Evolutionary conservation across 768 basidiomycete genomes (phyloP), one percentile per base, ranked within the genome.

Genomic region (Phylloporus rhodoxanthus): DNA sequence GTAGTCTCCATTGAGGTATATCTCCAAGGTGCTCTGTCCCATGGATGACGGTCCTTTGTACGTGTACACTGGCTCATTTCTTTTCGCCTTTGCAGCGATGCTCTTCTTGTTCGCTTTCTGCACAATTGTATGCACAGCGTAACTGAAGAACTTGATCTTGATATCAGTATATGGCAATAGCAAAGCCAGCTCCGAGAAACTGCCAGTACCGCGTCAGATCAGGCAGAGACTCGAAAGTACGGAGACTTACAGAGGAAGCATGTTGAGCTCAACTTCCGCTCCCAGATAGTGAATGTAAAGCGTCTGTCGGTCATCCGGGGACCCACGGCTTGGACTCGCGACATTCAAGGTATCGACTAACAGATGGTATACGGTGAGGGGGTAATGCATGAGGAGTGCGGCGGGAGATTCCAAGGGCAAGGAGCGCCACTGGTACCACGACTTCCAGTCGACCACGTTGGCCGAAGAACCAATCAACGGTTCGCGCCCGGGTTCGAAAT

Each of bases 101-200:
- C 58, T 64, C 37, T 63, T 58, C 50, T 63, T 63, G 47, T 52
- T 65, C 8, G 67, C 66, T 43, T 64, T 63, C 21, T 66, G 61
- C 23, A 69, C 55, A 8, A 73, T 55, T 4, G 59, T 45, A n/a
- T 64, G 47, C 20, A 68, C 66, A 23, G 61, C 63, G 20, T 52
- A 47, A 48, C 75, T 74, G 44, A 74, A 72, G 48, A 77, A 57
- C 32, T 68, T 65, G 15, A 77, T 61, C 48, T 69, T 69, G 50
- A 76, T 63, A 52, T 77, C 74, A 17, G 73, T 74, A 53, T 75
- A 58, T 15, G 74, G 74, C 15, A 75, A 57, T 32, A 76, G 58
- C 20, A 77, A 57, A 5, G 73, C 76, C 32, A 77, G 57, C 53
- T 78, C 75, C 13, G 72, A 69, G 54, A 75, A 76, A 29, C 76